Conservation (phyloP, 306 rosid species). For the Calophaca sinica region DNA sequence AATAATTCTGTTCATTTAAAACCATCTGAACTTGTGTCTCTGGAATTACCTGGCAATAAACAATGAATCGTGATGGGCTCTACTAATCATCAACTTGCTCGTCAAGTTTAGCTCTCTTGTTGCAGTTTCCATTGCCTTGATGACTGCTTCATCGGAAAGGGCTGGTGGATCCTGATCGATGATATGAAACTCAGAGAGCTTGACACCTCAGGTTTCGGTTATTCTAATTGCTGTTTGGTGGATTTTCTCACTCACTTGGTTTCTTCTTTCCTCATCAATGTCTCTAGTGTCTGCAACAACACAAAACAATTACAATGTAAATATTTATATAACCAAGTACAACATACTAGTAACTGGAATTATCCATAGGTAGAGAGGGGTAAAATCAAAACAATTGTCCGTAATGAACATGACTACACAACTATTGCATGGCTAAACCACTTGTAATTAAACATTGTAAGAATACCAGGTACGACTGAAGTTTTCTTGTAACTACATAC, state of each 20-base stretch:
- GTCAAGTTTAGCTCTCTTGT: constrained; percentile 77
- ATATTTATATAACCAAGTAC: too few relatives aligned
- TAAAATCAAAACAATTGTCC: too few relatives aligned
- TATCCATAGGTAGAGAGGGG: too few relatives aligned
- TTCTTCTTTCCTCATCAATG: constrained; percentile 82
- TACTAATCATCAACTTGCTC: constrained; percentile 87
- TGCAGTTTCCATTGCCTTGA: constrained; percentile 75
- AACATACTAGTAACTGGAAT: too few relatives aligned
- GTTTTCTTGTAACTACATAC: constrained; percentile 52
- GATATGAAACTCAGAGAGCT: constrained; percentile 73
- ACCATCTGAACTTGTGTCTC: constrained; percentile 34
- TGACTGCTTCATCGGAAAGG: constrained; percentile 67
- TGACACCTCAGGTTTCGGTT: constrained; percentile 70
- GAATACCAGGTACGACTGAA: constrained; percentile 9
- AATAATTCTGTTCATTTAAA: constrained; percentile 29
- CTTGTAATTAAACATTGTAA: constrained; percentile 22
- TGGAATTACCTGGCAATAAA: constrained; percentile 88
- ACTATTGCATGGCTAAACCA: constrained; percentile 36
- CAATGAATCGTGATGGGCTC: constrained; percentile 94
- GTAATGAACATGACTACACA: too few relatives aligned
- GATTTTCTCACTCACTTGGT: constrained; percentile 76
- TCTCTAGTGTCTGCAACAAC: too few relatives aligned
- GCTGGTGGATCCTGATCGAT: constrained; percentile 96
- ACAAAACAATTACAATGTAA: too few relatives aligned
- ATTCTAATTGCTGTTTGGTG: constrained; percentile 72